Base-by-base conservation (phyloP, 345 rosid species). In the Gossypium australe region DNA sequence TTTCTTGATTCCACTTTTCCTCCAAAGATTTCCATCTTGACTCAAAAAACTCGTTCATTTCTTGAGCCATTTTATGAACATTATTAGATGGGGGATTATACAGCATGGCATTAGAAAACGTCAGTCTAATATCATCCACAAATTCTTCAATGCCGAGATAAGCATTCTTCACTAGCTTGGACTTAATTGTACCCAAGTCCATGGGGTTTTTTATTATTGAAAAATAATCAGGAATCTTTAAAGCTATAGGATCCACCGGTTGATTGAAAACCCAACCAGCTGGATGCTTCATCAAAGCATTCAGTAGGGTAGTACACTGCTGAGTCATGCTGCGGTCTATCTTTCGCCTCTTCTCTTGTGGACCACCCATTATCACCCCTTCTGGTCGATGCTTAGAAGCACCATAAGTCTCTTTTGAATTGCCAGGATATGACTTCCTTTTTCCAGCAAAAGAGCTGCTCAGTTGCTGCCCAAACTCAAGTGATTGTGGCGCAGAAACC, bases 141-240 rank as follows among this genome's bases (percentile, higher is more conserved):
- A 94, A 92, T 75, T 88, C 98, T 63, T 92, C 85, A 1, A 72
- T 24, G 41, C 67, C 81, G 53, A 3, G 27, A 71, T 94, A 94
- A 25, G 13, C 34, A 63, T 83, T 87, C 70, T 80, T 89, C 59
- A 68, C 79, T 77, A 71, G 62, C 71, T 67, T 67, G 41, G 71
- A 88, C 56, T 81, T 88, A 14, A 94, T 70, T 11, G 98, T 92
- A 49, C 97, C 97, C 53, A 94, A 72, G 85, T 94, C 98, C 98
- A 94, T 94, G 11, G 98, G 98, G 38, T 82, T 69, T 2, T 83
- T 63, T 71, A 94, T 83, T 17, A 94, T 77, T 45, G 86, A 72
- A 78, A 94, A 94, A 77, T 92, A 94, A 82, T 94, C 98, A 14
- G 97, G 98, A 79, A 94, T 86, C 7, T 73, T 72, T 75, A 92